phyloP scores from a whole-genome alignment of 2,329 filamentous ascomycete genomes.

The Diaporthe amygdali region DNA sequence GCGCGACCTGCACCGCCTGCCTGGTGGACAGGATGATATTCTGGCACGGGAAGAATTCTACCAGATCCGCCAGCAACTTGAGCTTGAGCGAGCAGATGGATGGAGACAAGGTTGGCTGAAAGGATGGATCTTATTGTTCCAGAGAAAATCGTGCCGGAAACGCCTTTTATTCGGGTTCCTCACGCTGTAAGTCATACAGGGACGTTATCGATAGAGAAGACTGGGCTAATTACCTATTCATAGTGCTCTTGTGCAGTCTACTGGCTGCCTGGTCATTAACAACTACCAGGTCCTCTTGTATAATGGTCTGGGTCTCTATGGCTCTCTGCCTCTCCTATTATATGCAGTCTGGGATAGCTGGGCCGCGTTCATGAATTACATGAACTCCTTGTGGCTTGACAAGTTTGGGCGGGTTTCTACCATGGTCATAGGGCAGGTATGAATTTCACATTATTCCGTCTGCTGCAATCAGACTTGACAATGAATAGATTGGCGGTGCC shows the following conservation, averaged over 20 bases:
- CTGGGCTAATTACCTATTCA: neutral
- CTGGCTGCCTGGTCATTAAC: neutral
- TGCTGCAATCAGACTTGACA: neutral
- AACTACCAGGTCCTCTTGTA: neutral
- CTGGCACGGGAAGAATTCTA: neutral
- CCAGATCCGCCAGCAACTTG: neutral
- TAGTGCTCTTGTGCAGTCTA: neutral
- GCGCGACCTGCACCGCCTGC: neutral
- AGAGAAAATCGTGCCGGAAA: neutral
- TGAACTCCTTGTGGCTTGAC: constrained; percentile 1
- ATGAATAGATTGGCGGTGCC: neutral
- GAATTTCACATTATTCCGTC: neutral
- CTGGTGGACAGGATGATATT: neutral
- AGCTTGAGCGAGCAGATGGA: neutral
- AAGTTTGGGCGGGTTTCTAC: neutral
- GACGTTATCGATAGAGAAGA: too few relatives aligned
- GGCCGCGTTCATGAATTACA: constrained; percentile 21
- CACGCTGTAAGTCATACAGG: neutral
- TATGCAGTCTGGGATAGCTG: constrained; percentile 20
- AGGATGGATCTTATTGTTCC: neutral
- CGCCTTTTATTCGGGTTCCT: neutral
- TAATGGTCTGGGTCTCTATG: neutral
- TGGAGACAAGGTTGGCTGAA: neutral
- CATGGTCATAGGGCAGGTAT: neutral
- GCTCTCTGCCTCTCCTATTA: constrained; percentile 12